These are phyloP conservation scores for Debaryomyces prosopidis DNA, from an alignment of 805 yeast genomes.

Conservation along the genomic window DNA sequence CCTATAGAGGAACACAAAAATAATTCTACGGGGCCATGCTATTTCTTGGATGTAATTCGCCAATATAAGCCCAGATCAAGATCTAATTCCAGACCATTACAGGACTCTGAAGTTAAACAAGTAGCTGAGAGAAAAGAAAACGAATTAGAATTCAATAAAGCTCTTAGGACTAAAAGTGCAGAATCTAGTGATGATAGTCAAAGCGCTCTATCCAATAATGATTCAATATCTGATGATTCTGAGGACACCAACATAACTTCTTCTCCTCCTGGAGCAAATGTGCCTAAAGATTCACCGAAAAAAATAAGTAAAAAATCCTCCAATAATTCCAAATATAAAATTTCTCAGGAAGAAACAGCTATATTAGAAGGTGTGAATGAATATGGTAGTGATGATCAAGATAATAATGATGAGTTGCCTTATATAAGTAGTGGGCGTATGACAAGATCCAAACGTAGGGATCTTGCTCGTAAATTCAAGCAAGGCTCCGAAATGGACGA, in stretches of 20 bases:
- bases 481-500: neutral
- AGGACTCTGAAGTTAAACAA: neutral
- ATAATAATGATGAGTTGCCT: no score
- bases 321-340: neutral
- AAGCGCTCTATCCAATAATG: neutral
- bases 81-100: neutral
- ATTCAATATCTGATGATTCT: neutral
- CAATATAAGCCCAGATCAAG: slow-evolving; percentile 2
- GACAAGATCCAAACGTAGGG: neutral
- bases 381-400: no score
- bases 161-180: neutral
- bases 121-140: neutral
- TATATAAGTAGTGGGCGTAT: neutral
- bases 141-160: neutral
- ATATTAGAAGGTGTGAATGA: neutral
- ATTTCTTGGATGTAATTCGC: slow-evolving; percentile 20
- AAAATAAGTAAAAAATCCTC: neutral
- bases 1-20: slow-evolving; percentile 58
- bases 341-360: neutral
- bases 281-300: neutral
- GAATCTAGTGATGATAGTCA: neutral
- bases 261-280: neutral
- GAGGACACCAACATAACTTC: neutral
- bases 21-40: slow-evolving; percentile 22
- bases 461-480: neutral